phyloP scores from a whole-genome alignment of 306 rosid species.

The Cyclanthera cordifolia region DNA sequence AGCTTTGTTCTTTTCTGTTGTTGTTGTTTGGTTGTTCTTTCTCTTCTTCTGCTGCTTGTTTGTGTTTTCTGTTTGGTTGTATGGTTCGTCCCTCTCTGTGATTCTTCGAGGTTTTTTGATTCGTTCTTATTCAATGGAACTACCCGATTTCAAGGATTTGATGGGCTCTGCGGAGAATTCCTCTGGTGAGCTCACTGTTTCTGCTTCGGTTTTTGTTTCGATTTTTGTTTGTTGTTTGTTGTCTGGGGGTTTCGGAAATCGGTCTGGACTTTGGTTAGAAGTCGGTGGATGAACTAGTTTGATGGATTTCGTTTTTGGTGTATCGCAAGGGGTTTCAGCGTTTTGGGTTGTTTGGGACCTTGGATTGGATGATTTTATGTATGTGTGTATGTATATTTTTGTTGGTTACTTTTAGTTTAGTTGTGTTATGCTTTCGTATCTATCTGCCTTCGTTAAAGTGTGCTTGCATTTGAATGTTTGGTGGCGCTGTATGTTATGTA shows the following conservation, averaged over 20 bases:
- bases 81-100: neutral
- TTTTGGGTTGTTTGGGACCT: neutral
- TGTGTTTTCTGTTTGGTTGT: neutral
- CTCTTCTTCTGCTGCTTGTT: neutral
- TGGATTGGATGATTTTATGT: neutral
- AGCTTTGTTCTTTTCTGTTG: neutral
- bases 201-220: neutral
- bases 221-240: neutral
- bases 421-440: neutral
- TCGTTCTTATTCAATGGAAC: slow-evolving; percentile 13
- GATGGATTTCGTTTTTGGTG: neutral
- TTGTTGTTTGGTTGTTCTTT: neutral
- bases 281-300: neutral
- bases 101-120: slow-evolving; percentile 2
- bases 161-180: slow-evolving; percentile 13
- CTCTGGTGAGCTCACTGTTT: slow-evolving; percentile 16
- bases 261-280: neutral
- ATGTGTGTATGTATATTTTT: neutral
- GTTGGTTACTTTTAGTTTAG: neutral
- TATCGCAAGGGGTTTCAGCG: neutral
- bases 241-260: neutral
- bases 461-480: neutral
- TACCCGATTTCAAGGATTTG: slow-evolving; percentile 10
- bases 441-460: neutral
- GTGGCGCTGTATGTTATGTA: neutral